Conservation (phyloP, 257 asterid genomes). For the Rubia yunnanensis region DNA sequence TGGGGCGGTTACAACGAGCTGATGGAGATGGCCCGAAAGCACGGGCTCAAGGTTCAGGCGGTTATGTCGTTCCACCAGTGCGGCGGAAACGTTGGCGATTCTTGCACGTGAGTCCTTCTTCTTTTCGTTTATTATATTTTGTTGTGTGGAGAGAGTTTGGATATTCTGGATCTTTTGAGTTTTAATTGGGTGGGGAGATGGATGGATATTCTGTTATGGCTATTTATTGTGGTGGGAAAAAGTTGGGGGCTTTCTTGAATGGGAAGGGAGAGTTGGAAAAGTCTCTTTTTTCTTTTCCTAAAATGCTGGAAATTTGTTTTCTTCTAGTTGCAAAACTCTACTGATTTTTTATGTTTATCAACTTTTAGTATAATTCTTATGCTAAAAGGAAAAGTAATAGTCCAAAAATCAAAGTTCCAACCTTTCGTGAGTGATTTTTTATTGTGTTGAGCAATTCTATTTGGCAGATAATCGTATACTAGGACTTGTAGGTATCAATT, state of each 20-base stretch:
- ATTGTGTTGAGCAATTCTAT: too few species aligned
- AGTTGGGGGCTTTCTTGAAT: not conserved
- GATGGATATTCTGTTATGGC: not conserved
- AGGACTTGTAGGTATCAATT: not conserved
- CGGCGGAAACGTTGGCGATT: constrained; percentile 97
- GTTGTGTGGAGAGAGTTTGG: not conserved
- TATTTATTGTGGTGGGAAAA: not conserved
- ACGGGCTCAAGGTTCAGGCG: constrained; percentile 90
- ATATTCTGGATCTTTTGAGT: not conserved
- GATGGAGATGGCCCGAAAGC: constrained; percentile 85
- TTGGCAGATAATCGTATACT: not conserved
- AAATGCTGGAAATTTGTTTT: not conserved
- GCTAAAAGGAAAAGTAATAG: not conserved
- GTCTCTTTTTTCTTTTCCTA: not conserved
- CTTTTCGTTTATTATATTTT: not conserved
- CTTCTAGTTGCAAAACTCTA: not conserved
- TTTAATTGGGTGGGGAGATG: not conserved
- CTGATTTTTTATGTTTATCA: not conserved
- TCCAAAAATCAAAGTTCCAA: not conserved
- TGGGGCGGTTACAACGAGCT: constrained; percentile 90
- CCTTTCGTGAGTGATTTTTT: not conserved
- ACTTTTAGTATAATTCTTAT: not conserved
- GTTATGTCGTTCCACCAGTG: constrained; percentile 98
- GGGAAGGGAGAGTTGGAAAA: constrained; percentile 13
- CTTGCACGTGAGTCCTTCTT: constrained; percentile 65